Percentiles rank a stretch among this genome's conserved stretches.
Conservation (phyloP, 148 eudicot genomes). For the Salicornia ramosissima region DNA sequence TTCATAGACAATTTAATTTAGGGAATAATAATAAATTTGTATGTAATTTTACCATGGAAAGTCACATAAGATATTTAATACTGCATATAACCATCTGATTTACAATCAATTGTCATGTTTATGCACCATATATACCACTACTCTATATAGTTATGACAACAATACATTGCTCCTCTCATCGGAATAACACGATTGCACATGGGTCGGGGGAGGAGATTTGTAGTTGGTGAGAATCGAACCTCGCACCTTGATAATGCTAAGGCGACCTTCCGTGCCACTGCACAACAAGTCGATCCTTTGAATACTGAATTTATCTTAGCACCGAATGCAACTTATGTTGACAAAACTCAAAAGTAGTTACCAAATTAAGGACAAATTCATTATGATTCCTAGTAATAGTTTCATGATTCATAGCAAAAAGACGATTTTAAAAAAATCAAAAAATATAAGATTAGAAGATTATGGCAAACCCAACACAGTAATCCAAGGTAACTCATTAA, state of each 20-base stretch:
- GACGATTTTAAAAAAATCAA: background rate
- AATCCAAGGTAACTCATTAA: background rate
- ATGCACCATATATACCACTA: background rate
- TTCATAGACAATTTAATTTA: too few relatives aligned
- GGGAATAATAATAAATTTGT: too few relatives aligned
- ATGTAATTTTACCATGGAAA: background rate
- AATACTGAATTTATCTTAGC: background rate
- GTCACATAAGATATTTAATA: background rate
- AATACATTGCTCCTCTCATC: too few relatives aligned
- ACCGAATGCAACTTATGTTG: background rate
- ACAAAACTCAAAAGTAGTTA: background rate
- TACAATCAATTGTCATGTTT: background rate
- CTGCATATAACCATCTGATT: background rate
- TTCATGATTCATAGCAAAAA: background rate
- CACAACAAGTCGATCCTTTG: too few relatives aligned
- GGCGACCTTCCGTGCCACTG: too few relatives aligned
- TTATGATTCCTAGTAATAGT: background rate
- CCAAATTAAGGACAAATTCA: background rate
- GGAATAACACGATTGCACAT: too few relatives aligned
- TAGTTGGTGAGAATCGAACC: too few relatives aligned
- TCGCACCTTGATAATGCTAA: too few relatives aligned
- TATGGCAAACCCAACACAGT: background rate
- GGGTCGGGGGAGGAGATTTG: too few relatives aligned
- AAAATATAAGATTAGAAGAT: background rate
- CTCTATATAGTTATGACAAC: background rate